Percentiles rank a stretch among this genome's conserved stretches.
Evolutionary conservation across 2,329 filamentous ascomycete genomes (phyloP).

Genomic region (Leptographium lundbergii): DNA sequence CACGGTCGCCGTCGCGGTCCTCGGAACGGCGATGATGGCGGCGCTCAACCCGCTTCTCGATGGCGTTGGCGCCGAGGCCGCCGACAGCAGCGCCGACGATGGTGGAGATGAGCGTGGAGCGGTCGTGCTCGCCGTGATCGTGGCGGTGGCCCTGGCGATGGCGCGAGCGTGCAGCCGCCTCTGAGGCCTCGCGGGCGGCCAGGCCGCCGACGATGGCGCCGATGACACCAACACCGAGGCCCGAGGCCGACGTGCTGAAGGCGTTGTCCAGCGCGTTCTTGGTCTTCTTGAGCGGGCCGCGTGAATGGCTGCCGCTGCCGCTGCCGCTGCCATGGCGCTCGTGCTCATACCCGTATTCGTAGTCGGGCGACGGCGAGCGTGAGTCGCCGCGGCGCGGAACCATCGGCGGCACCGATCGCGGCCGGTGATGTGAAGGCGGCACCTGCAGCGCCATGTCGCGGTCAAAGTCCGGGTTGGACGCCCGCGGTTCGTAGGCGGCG

Average conservation of each 20-base stretch:
- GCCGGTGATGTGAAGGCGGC: constrained; percentile 15
- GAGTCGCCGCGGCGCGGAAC: constrained; percentile 2
- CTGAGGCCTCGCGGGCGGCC: constrained; percentile 30
- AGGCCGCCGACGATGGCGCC: constrained; percentile 42
- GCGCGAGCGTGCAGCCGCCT: constrained; percentile 17
- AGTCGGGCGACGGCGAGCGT: constrained; percentile 3
- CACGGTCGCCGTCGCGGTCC: constrained; percentile 7
- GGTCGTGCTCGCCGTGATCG: constrained; percentile 13
- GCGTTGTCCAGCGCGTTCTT: constrained; percentile 29
- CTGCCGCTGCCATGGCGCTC: not conserved
- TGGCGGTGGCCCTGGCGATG: constrained; percentile 15
- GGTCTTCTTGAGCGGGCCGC: constrained; percentile 26
- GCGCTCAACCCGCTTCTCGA: constrained; percentile 30
- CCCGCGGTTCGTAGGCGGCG: constrained; percentile 16
- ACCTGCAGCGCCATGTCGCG: constrained; percentile 13
- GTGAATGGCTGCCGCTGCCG: constrained; percentile 3
- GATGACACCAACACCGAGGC: constrained; percentile 37
- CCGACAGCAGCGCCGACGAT: constrained; percentile 42
- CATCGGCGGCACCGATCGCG: constrained; percentile 16
- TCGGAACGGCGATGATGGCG: constrained; percentile 19
- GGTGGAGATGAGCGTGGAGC: constrained; percentile 30
- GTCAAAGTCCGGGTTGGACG: constrained; percentile 5
- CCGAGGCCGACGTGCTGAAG: constrained; percentile 35
- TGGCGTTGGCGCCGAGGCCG: constrained; percentile 39
- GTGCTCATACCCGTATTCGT: not conserved